Evolutionary conservation across 352 stramenopile genomes (phyloP).

Genomic region (Phytophthora sp.): DNA sequence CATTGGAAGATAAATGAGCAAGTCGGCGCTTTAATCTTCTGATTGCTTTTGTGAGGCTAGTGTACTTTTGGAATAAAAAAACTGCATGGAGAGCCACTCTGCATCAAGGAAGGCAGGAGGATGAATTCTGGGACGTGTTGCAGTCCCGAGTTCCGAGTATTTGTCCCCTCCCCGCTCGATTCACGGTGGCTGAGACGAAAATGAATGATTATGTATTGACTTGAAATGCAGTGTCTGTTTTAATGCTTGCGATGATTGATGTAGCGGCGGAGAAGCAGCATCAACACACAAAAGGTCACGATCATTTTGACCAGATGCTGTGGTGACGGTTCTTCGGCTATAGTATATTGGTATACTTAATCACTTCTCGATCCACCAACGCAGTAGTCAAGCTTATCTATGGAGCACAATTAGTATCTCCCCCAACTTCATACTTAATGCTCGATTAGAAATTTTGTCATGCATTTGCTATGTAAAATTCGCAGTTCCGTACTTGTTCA

Average conservation of each 20-base stretch:
- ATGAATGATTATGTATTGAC: slow-evolving; percentile 23
- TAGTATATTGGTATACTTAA: too few species aligned
- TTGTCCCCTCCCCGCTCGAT: slow-evolving; percentile 16
- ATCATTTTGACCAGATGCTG: too few species aligned
- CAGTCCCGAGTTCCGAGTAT: neutral
- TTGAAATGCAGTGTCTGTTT: slow-evolving; percentile 1
- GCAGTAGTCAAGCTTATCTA: too few species aligned
- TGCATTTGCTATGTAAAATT: too few species aligned
- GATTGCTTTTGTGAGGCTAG: neutral
- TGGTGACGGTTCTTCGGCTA: too few species aligned
- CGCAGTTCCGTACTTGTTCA: too few species aligned
- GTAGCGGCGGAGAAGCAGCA: slow-evolving; percentile 49
- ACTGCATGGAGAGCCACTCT: slow-evolving; percentile 9
- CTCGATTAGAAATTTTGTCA: too few species aligned
- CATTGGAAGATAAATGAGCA: neutral
- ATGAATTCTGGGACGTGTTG: neutral
- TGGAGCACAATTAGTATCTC: too few species aligned
- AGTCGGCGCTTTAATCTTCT: too few species aligned
- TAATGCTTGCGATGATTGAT: slow-evolving; percentile 54
- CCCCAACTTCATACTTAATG: too few species aligned
- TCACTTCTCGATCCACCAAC: too few species aligned
- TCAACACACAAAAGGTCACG: slow-evolving; percentile 26
- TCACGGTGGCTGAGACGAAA: slow-evolving; percentile 27
- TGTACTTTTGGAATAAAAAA: neutral
- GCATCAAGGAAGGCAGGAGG: slow-evolving; percentile 25